Base-by-base conservation (phyloP, 805 yeast species). In the Saccharomycopsis synnaedendra region DNA sequence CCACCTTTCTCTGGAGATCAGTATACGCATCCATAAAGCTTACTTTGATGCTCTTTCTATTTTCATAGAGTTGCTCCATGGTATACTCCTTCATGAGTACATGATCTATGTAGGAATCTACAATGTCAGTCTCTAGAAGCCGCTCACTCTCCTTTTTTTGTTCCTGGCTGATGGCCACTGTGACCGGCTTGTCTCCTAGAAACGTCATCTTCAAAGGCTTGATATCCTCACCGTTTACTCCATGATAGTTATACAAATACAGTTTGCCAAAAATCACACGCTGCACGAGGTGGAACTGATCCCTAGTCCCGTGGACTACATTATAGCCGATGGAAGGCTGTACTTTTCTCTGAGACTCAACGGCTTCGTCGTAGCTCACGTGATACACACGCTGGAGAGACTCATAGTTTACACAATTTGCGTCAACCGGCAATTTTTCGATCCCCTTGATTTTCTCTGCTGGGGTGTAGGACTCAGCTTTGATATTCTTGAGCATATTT, bases 211-310 rank as follows among this genome's bases (percentile, higher is more conserved):
- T 48, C 33, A 48, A 40, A 8, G 51, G 51, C 32, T 40, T 39
- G 31, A 35, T 35, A 11, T 43, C 39, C 9, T 28, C 44, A 41
- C 40, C 32, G 30, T 48, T 48, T 4, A 48, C 35, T 8, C 47
- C 47, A 41, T 48, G 43, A 30, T 48, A 48, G 33, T 44, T 48
- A 40, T 48, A 48, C 7, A 48, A 32, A 32, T 44, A 48, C 11
- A 42, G 29, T 37, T 48, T 48, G 1, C 36, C 51, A 36, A 30
- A 39, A 34, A 48, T 44, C 5, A 44, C 33, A 29, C 48, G 32
- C 32, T 48, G 47, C n/a, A 19, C 27, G 28, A 44, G 30, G 29
- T 31, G 36, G 11, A 29, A 44, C 30, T 11, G 34, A 27, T 44
- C 41, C 10, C 42, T 4, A n/a, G 42, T 40, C 4, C 48, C 44